Evolutionary conservation across 805 yeast genomes (phyloP).

Genomic region (Starmerella gropengiesseri): DNA sequence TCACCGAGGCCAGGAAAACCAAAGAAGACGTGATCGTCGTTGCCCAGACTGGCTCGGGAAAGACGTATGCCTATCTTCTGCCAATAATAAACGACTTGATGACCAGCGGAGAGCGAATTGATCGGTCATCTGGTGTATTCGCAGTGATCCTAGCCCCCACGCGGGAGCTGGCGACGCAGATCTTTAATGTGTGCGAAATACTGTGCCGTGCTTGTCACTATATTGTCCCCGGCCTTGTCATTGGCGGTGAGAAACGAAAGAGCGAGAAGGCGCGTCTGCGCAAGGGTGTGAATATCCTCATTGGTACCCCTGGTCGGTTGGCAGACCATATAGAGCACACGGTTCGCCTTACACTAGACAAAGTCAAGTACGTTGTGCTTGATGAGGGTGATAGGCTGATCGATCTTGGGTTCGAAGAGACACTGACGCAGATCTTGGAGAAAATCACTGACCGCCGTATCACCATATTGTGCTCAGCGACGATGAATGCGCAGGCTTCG

Average conservation of each 20-base stretch:
- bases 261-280: slow-evolving; percentile 91
- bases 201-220: slow-evolving; percentile 68
- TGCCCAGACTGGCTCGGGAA: slow-evolving; percentile 98
- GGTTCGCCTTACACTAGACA: slow-evolving; percentile 53
- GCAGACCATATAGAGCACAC: slow-evolving; percentile 93
- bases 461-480: slow-evolving; percentile 87
- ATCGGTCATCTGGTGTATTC: slow-evolving; percentile 54
- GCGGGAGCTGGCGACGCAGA: slow-evolving; percentile 86
- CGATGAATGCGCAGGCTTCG: slow-evolving; percentile 70
- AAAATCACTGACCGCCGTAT: slow-evolving; percentile 58
- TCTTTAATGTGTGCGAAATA: slow-evolving; percentile 66
- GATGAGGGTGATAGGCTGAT: slow-evolving; percentile 96
- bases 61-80: slow-evolving; percentile 74
- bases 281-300: slow-evolving; percentile 91
- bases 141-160: slow-evolving; percentile 89
- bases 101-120: slow-evolving; percentile 31
- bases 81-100: slow-evolving; percentile 72
- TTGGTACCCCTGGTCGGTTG: slow-evolving; percentile 94
- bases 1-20: slow-evolving; percentile 29
- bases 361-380: slow-evolving; percentile 74
- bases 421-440: slow-evolving; percentile 60
- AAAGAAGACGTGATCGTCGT: slow-evolving; percentile 70
- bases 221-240: slow-evolving; percentile 89
- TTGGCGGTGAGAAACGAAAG: slow-evolving; percentile 97
- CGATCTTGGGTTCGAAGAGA: slow-evolving; percentile 94